Evolutionary conservation across 768 basidiomycete genomes (phyloP), one percentile per base, ranked within the genome.

Genomic region (Gelatoporia subvermispora): DNA sequence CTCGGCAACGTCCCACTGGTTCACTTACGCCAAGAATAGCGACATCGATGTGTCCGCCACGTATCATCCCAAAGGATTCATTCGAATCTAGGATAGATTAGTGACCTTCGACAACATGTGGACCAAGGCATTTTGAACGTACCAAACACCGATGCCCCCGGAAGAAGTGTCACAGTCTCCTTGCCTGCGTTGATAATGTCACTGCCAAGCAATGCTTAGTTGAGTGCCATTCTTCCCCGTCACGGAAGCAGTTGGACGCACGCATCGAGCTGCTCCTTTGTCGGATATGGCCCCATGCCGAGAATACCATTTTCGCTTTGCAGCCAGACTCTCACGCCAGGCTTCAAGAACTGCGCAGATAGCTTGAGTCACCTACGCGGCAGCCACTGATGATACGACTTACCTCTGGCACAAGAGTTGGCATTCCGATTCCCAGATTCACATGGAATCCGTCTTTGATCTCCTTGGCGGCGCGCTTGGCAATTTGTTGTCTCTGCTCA

Each of bases 1-100:
- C 47, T 47, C 50, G 45, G 37, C 45, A 47, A 41, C 37, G 44
- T 40, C 39, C 10, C 49, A 25, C 39, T 34, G 45, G 24, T 50
- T 55, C 49, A 72, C 85, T 61, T 67, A 90, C 90, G 23, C 94
- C 94, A 42, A 97, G 81, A 61, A 97, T 94, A 7, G 93, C 84
- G 41, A 95, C 88, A 56, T 97, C 83, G 43, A 97, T 81, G 68
- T 97, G 94, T 4, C 94, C 94, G 39, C 94, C 94, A 45, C 94
- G 88, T 68, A 97, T 96, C 94, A 97, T 97, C 10, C 88, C 88
- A 60, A 97, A 97, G 3, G 91, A 93, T 68, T 96, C 93, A 58
- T 82, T 82, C 3, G 92, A 93, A 68, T 94, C 88, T 88, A 52
- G 18, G 20, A 7, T 20, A 50, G 40, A 52, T 35, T 16, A 18